Evolutionary conservation across 2,329 filamentous ascomycete species (phyloP).

Genomic region (Dactylella cylindrospora): DNA sequence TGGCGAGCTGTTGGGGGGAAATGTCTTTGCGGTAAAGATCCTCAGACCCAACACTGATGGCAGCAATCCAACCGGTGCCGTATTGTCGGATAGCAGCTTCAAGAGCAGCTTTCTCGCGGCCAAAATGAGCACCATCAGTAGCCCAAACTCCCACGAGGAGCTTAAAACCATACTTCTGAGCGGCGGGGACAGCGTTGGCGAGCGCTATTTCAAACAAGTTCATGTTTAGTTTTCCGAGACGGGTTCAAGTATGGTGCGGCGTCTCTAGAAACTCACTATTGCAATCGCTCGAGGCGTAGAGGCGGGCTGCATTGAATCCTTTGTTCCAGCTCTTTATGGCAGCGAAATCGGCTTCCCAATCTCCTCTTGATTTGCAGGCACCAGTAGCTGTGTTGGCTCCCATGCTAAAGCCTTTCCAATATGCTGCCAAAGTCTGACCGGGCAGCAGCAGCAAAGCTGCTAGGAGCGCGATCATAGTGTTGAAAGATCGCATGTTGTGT

Average conservation of each 20-base stretch:
- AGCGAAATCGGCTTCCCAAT: constrained; percentile 52
- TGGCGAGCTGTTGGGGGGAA: constrained; percentile 13
- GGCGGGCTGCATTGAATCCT: constrained; percentile 53
- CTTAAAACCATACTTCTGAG: constrained; percentile 6
- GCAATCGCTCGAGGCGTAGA: constrained; percentile 69
- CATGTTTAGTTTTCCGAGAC: constrained; percentile 26
- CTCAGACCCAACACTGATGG: constrained; percentile 71
- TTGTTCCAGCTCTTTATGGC: constrained; percentile 50
- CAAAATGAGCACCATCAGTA: constrained; percentile 64
- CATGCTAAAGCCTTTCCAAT: constrained; percentile 36
- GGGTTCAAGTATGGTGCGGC: neutral
- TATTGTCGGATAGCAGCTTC: constrained; percentile 48
- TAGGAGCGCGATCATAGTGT: neutral
- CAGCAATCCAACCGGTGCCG: constrained; percentile 61
- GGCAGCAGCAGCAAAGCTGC: constrained; percentile 25
- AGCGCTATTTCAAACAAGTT: constrained; percentile 18
- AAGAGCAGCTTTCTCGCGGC: constrained; percentile 63
- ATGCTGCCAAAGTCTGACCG: constrained; percentile 15
- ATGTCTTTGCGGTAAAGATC: constrained; percentile 61
- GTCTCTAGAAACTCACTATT: constrained; percentile 52
- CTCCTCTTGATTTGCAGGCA: constrained; percentile 51
- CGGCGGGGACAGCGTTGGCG: constrained; percentile 18
- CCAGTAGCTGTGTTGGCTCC: constrained; percentile 49
- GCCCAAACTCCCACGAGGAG: constrained; percentile 53
- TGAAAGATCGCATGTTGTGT: too few relatives aligned